Evolutionary conservation across 257 asterid species (phyloP).

Genomic region (Petunia axillaris): DNA sequence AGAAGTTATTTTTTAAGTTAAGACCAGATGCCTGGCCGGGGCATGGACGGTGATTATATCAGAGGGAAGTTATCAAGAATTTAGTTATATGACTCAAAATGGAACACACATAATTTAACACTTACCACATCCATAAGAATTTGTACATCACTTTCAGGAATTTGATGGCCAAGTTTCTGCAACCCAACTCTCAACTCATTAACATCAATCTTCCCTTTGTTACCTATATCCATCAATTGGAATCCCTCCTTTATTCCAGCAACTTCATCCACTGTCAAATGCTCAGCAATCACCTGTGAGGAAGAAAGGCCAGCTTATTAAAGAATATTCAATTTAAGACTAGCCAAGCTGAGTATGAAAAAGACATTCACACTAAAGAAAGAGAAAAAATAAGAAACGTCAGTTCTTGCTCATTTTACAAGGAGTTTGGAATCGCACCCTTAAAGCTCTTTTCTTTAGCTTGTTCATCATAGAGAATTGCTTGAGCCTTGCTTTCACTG

Average conservation of each 20-base stretch:
- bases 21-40: conserved; percentile 14
- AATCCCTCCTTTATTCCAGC: conserved; percentile 54
- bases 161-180: conserved; percentile 47
- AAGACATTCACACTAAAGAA: not conserved
- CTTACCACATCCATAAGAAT: conserved; percentile 52
- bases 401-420: not conserved
- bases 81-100: not conserved
- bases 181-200: conserved; percentile 49
- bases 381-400: not conserved
- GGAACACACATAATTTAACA: not conserved
- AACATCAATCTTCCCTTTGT: conserved; percentile 51
- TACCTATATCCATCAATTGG: conserved; percentile 44
- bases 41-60: not conserved
- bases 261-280: conserved; percentile 51
- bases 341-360: not conserved
- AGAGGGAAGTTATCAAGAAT: conserved; percentile 4
- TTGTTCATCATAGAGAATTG: conserved; percentile 58
- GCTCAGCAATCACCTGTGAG: conserved; percentile 52
- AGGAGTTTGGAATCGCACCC: conserved; percentile 39
- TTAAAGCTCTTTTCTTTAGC: conserved; percentile 56
- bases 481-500: conserved; percentile 54
- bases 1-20: not conserved
- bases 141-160: conserved; percentile 48
- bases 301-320: conserved; percentile 22
- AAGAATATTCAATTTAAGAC: not conserved